These are phyloP conservation scores for Guillardia theta DNA, from an alignment of 78 protist genomes.

Conservation along the genomic window DNA sequence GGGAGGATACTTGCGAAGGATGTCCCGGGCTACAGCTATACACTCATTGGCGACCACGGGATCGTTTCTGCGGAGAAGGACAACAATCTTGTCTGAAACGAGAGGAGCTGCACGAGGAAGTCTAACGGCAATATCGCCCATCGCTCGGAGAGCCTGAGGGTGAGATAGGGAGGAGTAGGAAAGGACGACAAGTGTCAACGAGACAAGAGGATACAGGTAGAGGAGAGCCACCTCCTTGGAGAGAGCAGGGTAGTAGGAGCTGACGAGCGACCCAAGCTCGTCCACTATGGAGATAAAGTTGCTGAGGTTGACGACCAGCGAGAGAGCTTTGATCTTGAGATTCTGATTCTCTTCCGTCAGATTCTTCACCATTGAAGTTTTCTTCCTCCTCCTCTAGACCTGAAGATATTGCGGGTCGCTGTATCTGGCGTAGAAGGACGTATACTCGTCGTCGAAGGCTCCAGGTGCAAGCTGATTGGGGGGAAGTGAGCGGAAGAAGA, in stretches of 20 bases:
- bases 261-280: not conserved
- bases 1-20: not conserved
- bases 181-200: not conserved
- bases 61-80: not conserved
- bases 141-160: not conserved
- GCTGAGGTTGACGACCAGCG: not conserved
- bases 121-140: not conserved
- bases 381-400: no score
- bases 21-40: not conserved
- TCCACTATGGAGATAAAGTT: not conserved
- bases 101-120: not conserved
- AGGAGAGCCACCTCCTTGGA: no score
- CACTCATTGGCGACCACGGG: not conserved
- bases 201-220: not conserved
- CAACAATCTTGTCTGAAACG: not conserved
- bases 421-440: not conserved
- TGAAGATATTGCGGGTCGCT: constrained; percentile 35
- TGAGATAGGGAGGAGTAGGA: not conserved
- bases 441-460: constrained; percentile 61
- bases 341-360: not conserved
- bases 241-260: not conserved
- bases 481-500: not conserved
- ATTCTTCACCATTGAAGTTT: not conserved
- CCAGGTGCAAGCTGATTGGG: not conserved
- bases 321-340: not conserved